Conservation (phyloP, 1,284 basidiomycete genomes). For the Meripilus lineatus region DNA sequence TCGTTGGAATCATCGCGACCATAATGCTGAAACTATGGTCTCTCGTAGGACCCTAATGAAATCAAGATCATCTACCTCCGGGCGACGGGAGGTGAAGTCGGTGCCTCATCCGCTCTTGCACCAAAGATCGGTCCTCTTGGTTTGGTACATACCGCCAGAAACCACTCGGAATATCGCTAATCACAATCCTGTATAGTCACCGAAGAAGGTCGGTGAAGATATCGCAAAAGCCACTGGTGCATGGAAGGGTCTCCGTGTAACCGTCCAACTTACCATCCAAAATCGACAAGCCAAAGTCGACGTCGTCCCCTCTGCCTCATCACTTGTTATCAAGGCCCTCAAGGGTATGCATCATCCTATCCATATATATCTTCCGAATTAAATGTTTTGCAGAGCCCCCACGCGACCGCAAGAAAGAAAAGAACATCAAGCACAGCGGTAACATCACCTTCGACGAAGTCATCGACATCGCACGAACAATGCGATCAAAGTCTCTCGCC, state of each 20-base stretch:
- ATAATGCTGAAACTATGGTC: conserved; percentile 15
- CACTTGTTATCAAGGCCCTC: conserved; percentile 97
- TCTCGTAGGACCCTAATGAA: conserved; percentile 80
- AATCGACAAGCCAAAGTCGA: conserved; percentile 98
- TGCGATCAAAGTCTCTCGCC: conserved; percentile 94
- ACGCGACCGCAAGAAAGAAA: conserved; percentile 99
- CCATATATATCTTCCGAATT: not conserved
- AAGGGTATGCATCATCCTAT: conserved; percentile 63
- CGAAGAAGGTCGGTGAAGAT: conserved; percentile 99
- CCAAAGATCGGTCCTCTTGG: conserved; percentile 99
- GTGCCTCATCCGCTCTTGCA: conserved; percentile 96
- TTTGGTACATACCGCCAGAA: conserved; percentile 65
- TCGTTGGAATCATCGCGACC: conserved; percentile 1
- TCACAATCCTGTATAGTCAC: conserved; percentile 60
- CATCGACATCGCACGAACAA: conserved; percentile 92
- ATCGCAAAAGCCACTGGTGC: conserved; percentile 98
- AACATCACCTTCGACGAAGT: conserved; percentile 97
- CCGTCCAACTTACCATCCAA: conserved; percentile 98
- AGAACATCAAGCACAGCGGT: conserved; percentile 98
- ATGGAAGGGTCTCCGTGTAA: conserved; percentile 99
- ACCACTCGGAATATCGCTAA: not conserved
- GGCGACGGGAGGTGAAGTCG: conserved; percentile 99
- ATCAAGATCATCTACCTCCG: conserved; percentile 99
- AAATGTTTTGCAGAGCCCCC: conserved; percentile 74
- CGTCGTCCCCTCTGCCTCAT: conserved; percentile 97